Base-by-base conservation (phyloP, 2,329 filamentous ascomycete species). In the Saccharata proteae region DNA sequence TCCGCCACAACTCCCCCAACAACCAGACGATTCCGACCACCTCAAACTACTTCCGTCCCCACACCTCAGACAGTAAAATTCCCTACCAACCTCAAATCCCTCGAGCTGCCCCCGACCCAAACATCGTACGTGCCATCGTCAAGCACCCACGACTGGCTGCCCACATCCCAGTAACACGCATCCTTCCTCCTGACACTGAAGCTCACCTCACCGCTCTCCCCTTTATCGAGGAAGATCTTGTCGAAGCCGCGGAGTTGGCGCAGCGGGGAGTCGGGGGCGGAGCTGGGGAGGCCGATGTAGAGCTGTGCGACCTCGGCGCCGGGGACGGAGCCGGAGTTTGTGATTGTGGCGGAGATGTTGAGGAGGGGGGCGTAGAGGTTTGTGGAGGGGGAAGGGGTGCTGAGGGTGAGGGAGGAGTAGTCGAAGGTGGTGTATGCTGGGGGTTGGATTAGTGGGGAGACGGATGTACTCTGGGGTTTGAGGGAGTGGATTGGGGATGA, bases 371-470 rank as follows among this genome's bases (percentile, higher is more conserved):
- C 46, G 37, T 41, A 57, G 13, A 57, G 48, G 32, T 40, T 14
- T 43, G 47, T 7, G 41, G 32, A 21, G 45, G 43, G 3, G 45
- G 42, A 9, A 51, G 45, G 2, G 49, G 41, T 17, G 19, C 28
- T 15, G 26, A 52, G 27, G 32, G 41, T 36, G 23, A 58, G 41
- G 34, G 42, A 43, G 13, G 50, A 45, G 47, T 60, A 61, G 9
- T 46, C 49, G 44, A 62, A 62, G 34, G 46, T 55, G 8, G 57
- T 56, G 46, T 62, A 63, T 3, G 52, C 50, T 48, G 26, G 12
- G n/a, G 4, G 14, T n/a, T n/a, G 14, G n/a, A 26, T 23, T 12
- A 29, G 8, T n/a, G n/a, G n/a, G n/a, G n/a, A n/a, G n/a, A n/a
- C n/a, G n/a, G n/a, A n/a, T n/a, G n/a, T n/a, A n/a, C n/a, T n/a